Conservation (phyloP, 1,284 basidiomycete species). For the Xerocomus amazonicus region DNA sequence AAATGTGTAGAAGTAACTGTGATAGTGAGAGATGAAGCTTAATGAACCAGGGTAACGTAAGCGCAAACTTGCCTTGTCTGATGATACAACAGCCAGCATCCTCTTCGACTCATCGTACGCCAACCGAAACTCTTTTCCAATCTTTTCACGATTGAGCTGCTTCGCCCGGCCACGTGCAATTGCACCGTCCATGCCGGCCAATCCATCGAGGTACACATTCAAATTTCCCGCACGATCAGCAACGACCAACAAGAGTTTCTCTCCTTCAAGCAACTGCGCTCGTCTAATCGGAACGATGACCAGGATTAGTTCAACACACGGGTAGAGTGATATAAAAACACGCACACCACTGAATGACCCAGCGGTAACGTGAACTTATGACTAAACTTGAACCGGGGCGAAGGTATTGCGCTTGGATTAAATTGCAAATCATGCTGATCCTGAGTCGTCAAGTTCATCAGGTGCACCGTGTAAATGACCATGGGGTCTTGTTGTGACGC, state of each 20-base stretch:
- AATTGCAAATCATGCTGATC: conserved; percentile 43
- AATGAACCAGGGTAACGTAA: background rate
- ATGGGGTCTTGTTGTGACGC: conserved; percentile 24
- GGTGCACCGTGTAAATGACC: conserved; percentile 35
- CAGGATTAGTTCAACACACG: background rate
- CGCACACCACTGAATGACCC: conserved; percentile 37
- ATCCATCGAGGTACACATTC: conserved; percentile 39
- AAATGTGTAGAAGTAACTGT: conserved; percentile 42
- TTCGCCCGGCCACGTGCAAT: conserved; percentile 32
- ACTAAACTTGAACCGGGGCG: conserved; percentile 28
- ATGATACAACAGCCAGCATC: conserved; percentile 42
- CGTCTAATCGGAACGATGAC: conserved; percentile 29
- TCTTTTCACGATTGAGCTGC: conserved; percentile 40
- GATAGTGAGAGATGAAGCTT: background rate
- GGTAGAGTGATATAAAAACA: background rate
- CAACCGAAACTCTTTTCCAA: conserved; percentile 42
- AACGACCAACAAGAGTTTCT: conserved; percentile 42
- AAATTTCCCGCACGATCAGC: conserved; percentile 34
- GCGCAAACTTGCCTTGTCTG: conserved; percentile 35
- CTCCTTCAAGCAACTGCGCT: conserved; percentile 35
- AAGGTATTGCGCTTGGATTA: conserved; percentile 36
- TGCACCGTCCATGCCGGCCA: conserved; percentile 32
- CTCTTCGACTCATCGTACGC: conserved; percentile 50
- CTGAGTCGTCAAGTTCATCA: conserved; percentile 38
- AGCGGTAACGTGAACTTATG: conserved; percentile 36